Conservation (phyloP, 352 stramenopile genomes). For the Aphanomyces stellatus region DNA sequence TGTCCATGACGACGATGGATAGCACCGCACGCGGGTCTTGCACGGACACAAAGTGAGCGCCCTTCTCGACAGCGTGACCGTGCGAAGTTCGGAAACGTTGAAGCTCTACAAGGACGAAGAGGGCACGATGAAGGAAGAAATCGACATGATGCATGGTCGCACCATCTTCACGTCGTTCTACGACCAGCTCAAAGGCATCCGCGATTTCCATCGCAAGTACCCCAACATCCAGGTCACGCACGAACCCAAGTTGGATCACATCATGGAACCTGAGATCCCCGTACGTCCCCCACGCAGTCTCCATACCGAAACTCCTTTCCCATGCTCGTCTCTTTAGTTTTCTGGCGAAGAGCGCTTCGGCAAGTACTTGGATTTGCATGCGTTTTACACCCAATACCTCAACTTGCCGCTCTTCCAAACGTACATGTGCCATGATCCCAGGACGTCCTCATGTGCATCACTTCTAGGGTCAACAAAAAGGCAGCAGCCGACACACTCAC, state of each 20-base stretch:
- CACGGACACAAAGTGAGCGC: constrained; percentile 81
- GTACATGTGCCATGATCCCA: constrained; percentile 14
- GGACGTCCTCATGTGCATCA: no score
- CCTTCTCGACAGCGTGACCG: constrained; percentile 57
- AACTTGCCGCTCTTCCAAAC: constrained; percentile 61
- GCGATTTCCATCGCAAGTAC: constrained; percentile 79
- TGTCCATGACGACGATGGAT: neutral
- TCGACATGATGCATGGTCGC: constrained; percentile 60
- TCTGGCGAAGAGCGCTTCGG: constrained; percentile 84
- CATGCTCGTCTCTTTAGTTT: constrained; percentile 35
- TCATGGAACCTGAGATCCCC: constrained; percentile 47
- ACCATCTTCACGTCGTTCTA: constrained; percentile 86
- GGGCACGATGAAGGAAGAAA: constrained; percentile 69
- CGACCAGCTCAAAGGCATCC: constrained; percentile 78
- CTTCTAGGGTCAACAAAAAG: constrained; percentile 14
- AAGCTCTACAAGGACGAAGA: constrained; percentile 80
- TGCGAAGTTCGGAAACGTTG: constrained; percentile 58
- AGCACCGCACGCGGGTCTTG: constrained; percentile 70
- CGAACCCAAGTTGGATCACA: constrained; percentile 51
- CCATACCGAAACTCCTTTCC: neutral
- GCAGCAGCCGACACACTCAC: constrained; percentile 4
- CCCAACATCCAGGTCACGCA: constrained; percentile 56
- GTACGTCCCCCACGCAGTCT: constrained; percentile 22
- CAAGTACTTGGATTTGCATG: constrained; percentile 86
- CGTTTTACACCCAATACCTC: constrained; percentile 71